Conservation (phyloP, 1,284 basidiomycete genomes). For the Malassezia sympodialis region DNA sequence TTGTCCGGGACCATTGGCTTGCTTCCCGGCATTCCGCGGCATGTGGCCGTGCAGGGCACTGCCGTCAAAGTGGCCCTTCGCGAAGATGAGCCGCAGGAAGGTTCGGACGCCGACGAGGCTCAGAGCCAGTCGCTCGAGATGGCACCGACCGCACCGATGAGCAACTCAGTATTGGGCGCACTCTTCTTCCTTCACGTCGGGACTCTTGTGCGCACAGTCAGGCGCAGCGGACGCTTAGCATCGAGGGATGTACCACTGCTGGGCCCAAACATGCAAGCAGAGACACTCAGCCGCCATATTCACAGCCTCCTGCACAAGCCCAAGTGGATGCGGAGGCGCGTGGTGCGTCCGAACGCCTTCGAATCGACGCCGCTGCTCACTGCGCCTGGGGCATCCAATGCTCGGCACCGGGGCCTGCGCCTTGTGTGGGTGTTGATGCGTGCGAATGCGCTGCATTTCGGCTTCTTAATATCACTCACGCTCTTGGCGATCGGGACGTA, state of each 20-base stretch:
- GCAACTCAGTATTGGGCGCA: slow-evolving; percentile 2
- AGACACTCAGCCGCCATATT: not conserved
- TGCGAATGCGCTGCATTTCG: slow-evolving; percentile 3
- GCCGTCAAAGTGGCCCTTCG: not conserved
- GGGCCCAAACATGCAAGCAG: slow-evolving; percentile 6
- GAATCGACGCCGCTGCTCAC: not conserved
- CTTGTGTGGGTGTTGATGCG: slow-evolving; percentile 1
- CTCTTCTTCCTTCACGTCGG: slow-evolving; percentile 9
- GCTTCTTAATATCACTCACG: not conserved
- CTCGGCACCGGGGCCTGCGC: not conserved
- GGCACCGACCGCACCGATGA: not conserved
- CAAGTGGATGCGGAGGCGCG: not conserved
- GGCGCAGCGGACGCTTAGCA: not conserved
- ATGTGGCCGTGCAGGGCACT: not conserved
- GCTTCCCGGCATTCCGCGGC: slow-evolving; percentile 1
- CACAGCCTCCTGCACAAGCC: not conserved
- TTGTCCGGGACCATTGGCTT: not conserved
- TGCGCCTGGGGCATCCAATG: not conserved
- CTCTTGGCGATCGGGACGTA: slow-evolving; percentile 4
- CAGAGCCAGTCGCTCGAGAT: not conserved
- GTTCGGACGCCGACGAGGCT: not conserved
- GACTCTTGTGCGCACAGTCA: not conserved
- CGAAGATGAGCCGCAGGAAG: not conserved
- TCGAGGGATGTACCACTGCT: slow-evolving; percentile 11
- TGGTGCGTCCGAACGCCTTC: not conserved